These are phyloP conservation scores for Nelumbo lutea DNA, from an alignment of 164 flowering plant species.

Conservation along the genomic window DNA sequence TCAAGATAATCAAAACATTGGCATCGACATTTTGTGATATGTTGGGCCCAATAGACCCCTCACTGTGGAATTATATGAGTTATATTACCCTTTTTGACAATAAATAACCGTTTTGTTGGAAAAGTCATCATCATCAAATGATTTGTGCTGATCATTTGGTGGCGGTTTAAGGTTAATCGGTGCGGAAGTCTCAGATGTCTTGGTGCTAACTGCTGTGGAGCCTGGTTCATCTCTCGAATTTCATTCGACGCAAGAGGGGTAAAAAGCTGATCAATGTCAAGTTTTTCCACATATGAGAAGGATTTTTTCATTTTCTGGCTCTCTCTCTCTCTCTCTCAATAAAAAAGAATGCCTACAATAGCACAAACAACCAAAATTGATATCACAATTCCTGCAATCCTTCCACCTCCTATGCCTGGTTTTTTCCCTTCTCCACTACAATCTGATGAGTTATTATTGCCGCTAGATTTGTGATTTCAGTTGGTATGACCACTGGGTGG, in stretches of 20 bases:
- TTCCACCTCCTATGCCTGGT: slow-evolving; percentile 83
- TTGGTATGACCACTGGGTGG: slow-evolving; percentile 47
- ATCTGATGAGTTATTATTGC: slow-evolving; percentile 30
- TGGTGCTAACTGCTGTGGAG: slow-evolving; percentile 32
- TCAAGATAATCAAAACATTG: too few relatives aligned
- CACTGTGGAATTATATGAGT: slow-evolving; percentile 49
- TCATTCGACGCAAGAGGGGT: slow-evolving; percentile 59
- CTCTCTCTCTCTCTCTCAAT: slow-evolving; percentile 43
- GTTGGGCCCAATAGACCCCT: slow-evolving; percentile 71
- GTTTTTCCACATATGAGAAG: slow-evolving; percentile 60
- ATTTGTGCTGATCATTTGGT: slow-evolving; percentile 74
- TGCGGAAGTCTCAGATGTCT: slow-evolving; percentile 49
- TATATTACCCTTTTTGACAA: slow-evolving; percentile 45
- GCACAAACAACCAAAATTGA: slow-evolving; percentile 72
- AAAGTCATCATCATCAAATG: slow-evolving; percentile 78
- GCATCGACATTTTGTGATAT: too few relatives aligned
- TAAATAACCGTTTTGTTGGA: slow-evolving; percentile 38
- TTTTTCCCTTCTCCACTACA: slow-evolving; percentile 38
- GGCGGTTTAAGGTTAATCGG: slow-evolving; percentile 75
- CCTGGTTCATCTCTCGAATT: slow-evolving; percentile 35
- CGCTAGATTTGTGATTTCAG: slow-evolving; percentile 35
- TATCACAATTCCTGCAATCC: slow-evolving; percentile 74
- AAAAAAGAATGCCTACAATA: slow-evolving; percentile 63
- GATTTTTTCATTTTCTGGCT: slow-evolving; percentile 41
- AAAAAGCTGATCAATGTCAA: slow-evolving; percentile 54